Percentiles rank a stretch among this genome's conserved stretches.
Evolutionary conservation across 2,329 filamentous ascomycete genomes (phyloP).

Genomic region (Alternaria metachromatica): DNA sequence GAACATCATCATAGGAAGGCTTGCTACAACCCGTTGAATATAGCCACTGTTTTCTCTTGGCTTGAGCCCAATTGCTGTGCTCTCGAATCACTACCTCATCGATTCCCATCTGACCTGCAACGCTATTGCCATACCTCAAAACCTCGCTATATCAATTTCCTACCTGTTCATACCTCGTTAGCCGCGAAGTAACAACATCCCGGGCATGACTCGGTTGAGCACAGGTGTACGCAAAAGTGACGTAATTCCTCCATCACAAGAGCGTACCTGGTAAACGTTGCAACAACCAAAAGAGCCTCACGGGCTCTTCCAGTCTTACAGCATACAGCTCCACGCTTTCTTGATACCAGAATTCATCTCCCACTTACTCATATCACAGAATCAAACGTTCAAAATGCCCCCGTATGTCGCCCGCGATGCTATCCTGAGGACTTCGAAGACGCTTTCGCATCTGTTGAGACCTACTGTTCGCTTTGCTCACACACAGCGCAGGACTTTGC

Average conservation of each 20-base stretch:
- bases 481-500: constrained; percentile 16
- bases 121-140: background rate
- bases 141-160: background rate
- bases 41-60: background rate
- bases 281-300: background rate
- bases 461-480: constrained; percentile 15
- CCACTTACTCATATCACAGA: background rate
- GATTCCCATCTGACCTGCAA: background rate
- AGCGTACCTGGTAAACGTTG: background rate
- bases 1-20: background rate
- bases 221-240: constrained; percentile 14
- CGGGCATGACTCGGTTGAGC: background rate
- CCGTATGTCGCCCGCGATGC: constrained; percentile 16
- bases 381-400: constrained; percentile 10
- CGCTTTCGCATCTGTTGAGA: background rate
- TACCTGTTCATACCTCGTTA: background rate
- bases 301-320: background rate
- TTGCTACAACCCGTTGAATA: background rate
- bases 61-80: background rate
- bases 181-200: background rate
- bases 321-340: background rate
- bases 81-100: background rate
- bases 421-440: constrained; percentile 5
- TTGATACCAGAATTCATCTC: background rate
- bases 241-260: constrained; percentile 12